phyloP scores from a whole-genome alignment of 2,329 filamentous ascomycete species.

The Phialophora expanda region DNA sequence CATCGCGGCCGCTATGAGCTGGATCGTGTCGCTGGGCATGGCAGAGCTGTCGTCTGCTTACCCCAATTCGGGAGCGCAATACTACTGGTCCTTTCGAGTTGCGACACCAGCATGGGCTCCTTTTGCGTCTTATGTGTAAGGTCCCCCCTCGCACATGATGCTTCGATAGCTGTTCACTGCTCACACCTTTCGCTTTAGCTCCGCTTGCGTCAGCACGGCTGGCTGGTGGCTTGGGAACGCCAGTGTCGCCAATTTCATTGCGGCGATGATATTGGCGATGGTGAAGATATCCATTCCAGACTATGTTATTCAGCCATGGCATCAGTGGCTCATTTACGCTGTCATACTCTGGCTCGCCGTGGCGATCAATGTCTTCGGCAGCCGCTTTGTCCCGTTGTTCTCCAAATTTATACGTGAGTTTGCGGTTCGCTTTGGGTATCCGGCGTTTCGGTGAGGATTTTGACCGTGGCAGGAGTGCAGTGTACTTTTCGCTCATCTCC shows the following conservation, averaged over 20 bases:
- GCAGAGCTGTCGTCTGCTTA: conserved; percentile 22
- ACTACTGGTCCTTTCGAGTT: conserved; percentile 26
- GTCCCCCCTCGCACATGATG: not conserved
- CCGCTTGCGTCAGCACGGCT: conserved; percentile 16
- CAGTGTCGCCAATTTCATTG: conserved; percentile 22
- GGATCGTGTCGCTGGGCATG: conserved; percentile 21
- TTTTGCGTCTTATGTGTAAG: conserved; percentile 23
- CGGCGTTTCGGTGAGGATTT: too few species aligned
- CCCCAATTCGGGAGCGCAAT: conserved; percentile 20
- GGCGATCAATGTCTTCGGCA: conserved; percentile 16
- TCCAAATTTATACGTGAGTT: conserved; percentile 5
- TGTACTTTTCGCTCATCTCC: too few species aligned
- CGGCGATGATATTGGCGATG: conserved; percentile 21
- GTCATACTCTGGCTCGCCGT: conserved; percentile 12
- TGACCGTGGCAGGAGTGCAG: too few species aligned
- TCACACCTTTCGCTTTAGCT: conserved; percentile 1
- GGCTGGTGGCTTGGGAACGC: conserved; percentile 23
- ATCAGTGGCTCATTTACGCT: conserved; percentile 17
- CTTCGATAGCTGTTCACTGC: not conserved
- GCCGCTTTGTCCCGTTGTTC: conserved; percentile 2
- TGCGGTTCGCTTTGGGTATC: not conserved
- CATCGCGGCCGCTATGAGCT: conserved; percentile 17
- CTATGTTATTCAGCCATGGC: conserved; percentile 17
- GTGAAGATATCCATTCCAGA: conserved; percentile 16
- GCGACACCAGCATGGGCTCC: conserved; percentile 7